These are phyloP conservation scores for Clarkia xantiana DNA, from an alignment of 345 rosid species.

Conservation along the genomic window DNA sequence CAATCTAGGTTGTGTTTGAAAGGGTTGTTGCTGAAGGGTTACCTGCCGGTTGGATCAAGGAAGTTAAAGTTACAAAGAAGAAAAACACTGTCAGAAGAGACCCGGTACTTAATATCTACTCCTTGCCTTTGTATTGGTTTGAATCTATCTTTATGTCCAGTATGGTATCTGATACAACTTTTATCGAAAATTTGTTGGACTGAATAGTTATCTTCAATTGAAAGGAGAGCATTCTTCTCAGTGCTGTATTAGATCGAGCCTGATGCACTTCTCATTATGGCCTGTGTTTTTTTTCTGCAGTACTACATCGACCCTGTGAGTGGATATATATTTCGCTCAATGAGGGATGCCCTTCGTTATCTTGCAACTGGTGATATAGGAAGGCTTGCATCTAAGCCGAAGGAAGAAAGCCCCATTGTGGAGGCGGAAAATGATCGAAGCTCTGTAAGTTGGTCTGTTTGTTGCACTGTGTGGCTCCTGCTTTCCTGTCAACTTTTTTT, in stretches of 20 bases:
- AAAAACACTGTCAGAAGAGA: conserved; percentile 46
- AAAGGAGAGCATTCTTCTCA: no score
- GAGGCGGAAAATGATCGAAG: conserved; percentile 31
- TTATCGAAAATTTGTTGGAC: no score
- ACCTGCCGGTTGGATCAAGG: conserved; percentile 83
- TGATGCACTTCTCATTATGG: neutral
- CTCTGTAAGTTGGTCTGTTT: conserved; percentile 25
- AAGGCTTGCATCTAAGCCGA: conserved; percentile 40
- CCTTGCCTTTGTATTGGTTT: conserved; percentile 1
- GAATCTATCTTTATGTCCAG: neutral
- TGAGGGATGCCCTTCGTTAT: conserved; percentile 67
- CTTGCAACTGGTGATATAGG: conserved; percentile 55
- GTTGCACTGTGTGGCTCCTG: neutral
- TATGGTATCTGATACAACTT: neutral
- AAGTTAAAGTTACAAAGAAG: conserved; percentile 43
- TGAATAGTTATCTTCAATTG: no score
- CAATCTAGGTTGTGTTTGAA: conserved; percentile 43
- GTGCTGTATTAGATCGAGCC: neutral
- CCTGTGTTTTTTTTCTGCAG: conserved; percentile 25
- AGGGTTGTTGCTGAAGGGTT: conserved; percentile 57
- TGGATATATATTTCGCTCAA: conserved; percentile 68
- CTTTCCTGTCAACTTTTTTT: neutral
- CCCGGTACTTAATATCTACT: conserved; percentile 33
- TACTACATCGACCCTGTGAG: conserved; percentile 66
- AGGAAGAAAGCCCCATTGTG: conserved; percentile 20